phyloP scores from a whole-genome alignment of 352 stramenopile species.

The Phytophthora idaei region DNA sequence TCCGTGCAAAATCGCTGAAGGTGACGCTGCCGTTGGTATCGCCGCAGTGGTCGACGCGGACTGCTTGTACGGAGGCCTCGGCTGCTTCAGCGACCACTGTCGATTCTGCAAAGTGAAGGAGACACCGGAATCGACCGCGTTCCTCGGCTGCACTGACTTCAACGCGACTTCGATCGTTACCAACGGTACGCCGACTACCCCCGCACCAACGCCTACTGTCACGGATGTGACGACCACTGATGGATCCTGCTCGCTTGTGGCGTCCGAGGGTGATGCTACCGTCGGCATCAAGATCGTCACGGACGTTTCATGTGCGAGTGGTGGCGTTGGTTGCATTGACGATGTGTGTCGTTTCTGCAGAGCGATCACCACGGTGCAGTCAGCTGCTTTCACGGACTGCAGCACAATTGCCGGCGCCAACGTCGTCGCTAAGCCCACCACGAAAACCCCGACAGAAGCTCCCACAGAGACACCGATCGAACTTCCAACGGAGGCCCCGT shows the following conservation, averaged over 20 bases:
- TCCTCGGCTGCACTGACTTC: constrained; percentile 23
- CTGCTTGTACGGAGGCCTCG: constrained; percentile 44
- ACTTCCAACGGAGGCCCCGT: constrained; percentile 2
- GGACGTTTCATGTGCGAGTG: constrained; percentile 29
- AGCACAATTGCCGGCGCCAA: constrained; percentile 8
- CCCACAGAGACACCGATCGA: constrained; percentile 9
- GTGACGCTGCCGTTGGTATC: constrained; percentile 38
- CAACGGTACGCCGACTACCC: constrained; percentile 6
- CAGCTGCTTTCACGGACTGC: constrained; percentile 32
- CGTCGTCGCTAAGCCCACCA: background rate
- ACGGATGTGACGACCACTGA: background rate
- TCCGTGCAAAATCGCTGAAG: constrained; percentile 28
- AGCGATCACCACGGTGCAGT: constrained; percentile 34
- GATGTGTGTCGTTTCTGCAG: constrained; percentile 48
- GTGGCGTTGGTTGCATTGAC: constrained; percentile 46
- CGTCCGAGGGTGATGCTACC: constrained; percentile 23
- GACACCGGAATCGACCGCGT: constrained; percentile 36
- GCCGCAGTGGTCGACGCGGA: constrained; percentile 29
- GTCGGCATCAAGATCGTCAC: constrained; percentile 40
- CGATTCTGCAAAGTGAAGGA: constrained; percentile 46
- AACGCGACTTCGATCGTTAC: constrained; percentile 20
- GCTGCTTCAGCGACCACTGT: constrained; percentile 45
- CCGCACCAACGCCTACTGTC: constrained; percentile 6
- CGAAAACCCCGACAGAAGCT: background rate
- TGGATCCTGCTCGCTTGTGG: constrained; percentile 7